Conservation (phyloP, 176 grass and related monocot species). For the Eragrostis curvula region DNA sequence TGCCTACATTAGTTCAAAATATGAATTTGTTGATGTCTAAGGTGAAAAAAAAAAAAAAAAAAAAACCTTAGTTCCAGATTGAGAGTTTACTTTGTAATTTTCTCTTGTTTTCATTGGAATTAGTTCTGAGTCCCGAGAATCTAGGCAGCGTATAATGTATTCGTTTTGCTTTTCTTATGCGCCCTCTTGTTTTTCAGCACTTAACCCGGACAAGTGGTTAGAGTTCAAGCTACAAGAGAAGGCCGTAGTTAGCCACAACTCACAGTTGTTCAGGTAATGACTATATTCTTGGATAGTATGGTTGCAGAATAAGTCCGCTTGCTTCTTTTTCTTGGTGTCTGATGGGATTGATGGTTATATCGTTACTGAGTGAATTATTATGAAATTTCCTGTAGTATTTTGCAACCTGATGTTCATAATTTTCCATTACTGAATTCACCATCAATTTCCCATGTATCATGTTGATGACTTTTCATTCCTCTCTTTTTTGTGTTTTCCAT, state of each 20-base stretch:
- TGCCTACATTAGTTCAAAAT: neutral
- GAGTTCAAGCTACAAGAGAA: conserved; percentile 94
- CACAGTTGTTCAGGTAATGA: conserved; percentile 78
- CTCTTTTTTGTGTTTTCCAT: neutral
- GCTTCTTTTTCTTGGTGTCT: neutral
- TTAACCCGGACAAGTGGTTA: conserved; percentile 96
- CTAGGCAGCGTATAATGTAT: neutral
- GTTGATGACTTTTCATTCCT: neutral
- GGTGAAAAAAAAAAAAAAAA: neutral
- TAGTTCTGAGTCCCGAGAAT: neutral
- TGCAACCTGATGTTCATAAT: neutral
- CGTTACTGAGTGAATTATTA: conserved; percentile 5
- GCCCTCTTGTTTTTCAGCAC: conserved; percentile 57
- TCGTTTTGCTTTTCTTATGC: neutral
- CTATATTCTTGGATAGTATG: neutral
- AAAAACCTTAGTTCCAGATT: neutral
- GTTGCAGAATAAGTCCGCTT: neutral
- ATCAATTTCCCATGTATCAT: neutral
- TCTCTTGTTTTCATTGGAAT: conserved; percentile 30
- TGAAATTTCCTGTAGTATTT: neutral
- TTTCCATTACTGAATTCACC: conserved; percentile 15
- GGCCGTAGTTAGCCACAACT: conserved; percentile 88
- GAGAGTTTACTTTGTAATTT: neutral
- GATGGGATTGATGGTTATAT: neutral
- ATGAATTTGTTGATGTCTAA: neutral